Conservation (phyloP, 768 basidiomycete genomes). For the Boletus reticulatus region DNA sequence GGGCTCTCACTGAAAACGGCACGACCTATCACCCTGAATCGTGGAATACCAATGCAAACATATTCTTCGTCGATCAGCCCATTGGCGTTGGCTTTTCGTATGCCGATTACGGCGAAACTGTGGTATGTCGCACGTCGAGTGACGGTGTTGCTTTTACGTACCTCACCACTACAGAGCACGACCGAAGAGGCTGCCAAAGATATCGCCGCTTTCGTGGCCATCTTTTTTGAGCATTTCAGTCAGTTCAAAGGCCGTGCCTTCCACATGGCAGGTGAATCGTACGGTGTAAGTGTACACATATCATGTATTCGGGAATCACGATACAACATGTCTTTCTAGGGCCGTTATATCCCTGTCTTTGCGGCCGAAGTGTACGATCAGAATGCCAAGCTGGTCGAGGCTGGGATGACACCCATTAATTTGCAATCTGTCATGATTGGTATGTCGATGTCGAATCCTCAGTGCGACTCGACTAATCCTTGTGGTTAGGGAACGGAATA, state of each 20-base stretch:
- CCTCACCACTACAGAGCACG: conserved; percentile 40
- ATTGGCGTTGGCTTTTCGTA: conserved; percentile 47
- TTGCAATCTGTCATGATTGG: conserved; percentile 50
- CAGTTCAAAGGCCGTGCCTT: conserved; percentile 66
- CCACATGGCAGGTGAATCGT: conserved; percentile 61
- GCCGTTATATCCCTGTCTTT: conserved; percentile 51
- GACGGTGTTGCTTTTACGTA: neutral
- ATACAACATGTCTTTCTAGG: conserved; percentile 30
- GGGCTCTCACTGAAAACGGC: conserved; percentile 48
- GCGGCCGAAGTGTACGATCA: conserved; percentile 49
- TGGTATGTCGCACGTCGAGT: conserved; percentile 28
- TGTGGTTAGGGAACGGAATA: conserved; percentile 42
- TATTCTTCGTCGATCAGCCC: conserved; percentile 48
- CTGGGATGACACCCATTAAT: conserved; percentile 50
- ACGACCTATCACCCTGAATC: conserved; percentile 56
- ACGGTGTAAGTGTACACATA: conserved; percentile 36
- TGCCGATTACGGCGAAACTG: conserved; percentile 40
- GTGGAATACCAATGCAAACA: conserved; percentile 63
- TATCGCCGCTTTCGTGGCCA: conserved; percentile 65
- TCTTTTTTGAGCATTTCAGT: conserved; percentile 74
- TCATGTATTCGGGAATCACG: neutral
- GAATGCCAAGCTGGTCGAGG: conserved; percentile 39
- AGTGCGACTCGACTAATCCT: neutral
- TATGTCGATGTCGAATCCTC: conserved; percentile 13
- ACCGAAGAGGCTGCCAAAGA: conserved; percentile 69